phyloP scores from a whole-genome alignment of 306 rosid genomes.

The Carpinus fangiana region DNA sequence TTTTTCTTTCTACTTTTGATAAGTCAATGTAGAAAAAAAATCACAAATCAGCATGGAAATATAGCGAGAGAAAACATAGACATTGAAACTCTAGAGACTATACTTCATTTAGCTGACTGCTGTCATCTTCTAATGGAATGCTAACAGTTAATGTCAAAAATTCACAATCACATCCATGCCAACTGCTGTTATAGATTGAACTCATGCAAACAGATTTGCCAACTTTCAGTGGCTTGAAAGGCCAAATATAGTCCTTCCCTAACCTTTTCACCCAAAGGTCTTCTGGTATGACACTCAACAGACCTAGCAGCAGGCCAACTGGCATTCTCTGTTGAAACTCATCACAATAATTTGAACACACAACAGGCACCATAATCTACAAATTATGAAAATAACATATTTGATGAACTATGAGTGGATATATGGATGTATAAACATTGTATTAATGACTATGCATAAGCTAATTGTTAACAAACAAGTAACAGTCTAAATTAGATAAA shows the following conservation, averaged over 20 bases:
- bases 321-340: neutral
- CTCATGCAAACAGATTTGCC: neutral
- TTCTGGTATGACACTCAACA: neutral
- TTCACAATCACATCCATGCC: neutral
- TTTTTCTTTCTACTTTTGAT: neutral
- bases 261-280: neutral
- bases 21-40: conserved; percentile 4
- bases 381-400: neutral
- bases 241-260: neutral
- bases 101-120: neutral
- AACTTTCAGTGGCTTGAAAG: neutral
- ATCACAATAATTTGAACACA: neutral
- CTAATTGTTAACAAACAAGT: neutral
- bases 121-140: neutral
- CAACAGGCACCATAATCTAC: neutral
- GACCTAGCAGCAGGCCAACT: neutral
- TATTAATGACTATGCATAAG: neutral
- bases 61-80: conserved; percentile 1
- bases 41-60: neutral
- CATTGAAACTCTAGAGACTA: neutral
- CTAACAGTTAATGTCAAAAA: neutral
- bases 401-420: neutral
- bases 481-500: neutral
- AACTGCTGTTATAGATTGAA: neutral
- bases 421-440: neutral